Conservation (phyloP, 2,329 filamentous ascomycete species). For the Coniochaeta sp. region DNA sequence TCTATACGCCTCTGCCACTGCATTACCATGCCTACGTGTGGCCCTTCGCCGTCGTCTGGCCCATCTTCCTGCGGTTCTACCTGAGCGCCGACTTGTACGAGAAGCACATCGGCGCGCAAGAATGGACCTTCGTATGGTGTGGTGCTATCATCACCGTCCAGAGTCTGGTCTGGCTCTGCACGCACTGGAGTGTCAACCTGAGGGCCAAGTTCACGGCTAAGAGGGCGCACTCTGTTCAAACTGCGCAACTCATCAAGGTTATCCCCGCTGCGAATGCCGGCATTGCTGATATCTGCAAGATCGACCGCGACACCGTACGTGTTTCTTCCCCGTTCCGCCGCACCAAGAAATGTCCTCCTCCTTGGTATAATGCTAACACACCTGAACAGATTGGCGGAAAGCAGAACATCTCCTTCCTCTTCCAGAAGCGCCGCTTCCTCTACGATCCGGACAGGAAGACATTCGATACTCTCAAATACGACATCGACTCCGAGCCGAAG, state of each 20-base stretch:
- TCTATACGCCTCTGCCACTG: conserved; percentile 78
- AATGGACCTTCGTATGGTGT: conserved; percentile 97
- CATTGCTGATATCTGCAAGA: conserved; percentile 75
- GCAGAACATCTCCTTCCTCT: conserved; percentile 78
- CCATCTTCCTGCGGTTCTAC: conserved; percentile 83
- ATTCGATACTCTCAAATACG: conserved; percentile 79
- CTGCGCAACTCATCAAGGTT: conserved; percentile 85
- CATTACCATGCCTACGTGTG: conserved; percentile 84
- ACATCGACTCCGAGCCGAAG: conserved; percentile 79
- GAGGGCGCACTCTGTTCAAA: conserved; percentile 60
- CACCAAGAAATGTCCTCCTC: background rate
- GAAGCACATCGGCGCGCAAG: conserved; percentile 82
- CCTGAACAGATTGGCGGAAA: conserved; percentile 57
- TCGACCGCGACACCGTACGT: conserved; percentile 64
- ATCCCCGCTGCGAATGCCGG: conserved; percentile 87
- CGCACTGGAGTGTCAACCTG: conserved; percentile 93
- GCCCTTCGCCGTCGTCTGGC: conserved; percentile 91
- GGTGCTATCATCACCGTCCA: conserved; percentile 83
- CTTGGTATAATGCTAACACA: conserved; percentile 4
- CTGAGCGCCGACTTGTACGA: conserved; percentile 79
- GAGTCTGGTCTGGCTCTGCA: conserved; percentile 87
- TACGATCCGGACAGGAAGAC: conserved; percentile 63
- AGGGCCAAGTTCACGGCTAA: conserved; percentile 74
- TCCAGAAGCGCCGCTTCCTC: conserved; percentile 95
- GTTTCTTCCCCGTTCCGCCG: conserved; percentile 6